Conservation (phyloP, 306 rosid species). For the Aeschynomene evenia region DNA sequence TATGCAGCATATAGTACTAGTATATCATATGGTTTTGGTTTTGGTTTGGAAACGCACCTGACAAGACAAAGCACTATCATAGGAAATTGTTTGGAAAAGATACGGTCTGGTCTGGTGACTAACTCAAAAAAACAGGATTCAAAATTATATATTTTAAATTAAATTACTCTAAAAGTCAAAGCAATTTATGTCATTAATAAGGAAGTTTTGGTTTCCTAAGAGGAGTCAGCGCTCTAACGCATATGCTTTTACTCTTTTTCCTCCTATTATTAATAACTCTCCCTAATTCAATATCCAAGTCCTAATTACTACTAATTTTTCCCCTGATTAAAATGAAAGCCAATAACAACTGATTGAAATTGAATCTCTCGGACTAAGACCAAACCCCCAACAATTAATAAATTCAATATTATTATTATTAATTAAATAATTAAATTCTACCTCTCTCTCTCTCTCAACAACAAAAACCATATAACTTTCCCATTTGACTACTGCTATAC, state of each 20-base stretch:
- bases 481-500: slow-evolving; percentile 36
- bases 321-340: slow-evolving; percentile 2
- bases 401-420: background rate
- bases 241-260: slow-evolving; percentile 40
- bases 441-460: no score
- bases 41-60: background rate
- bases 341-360: slow-evolving; percentile 38
- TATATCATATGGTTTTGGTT: no score
- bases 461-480: slow-evolving; percentile 33
- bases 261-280: slow-evolving; percentile 16
- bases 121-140: background rate
- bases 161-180: slow-evolving; percentile 54
- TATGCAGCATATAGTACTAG: no score
- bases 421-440: background rate
- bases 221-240: slow-evolving; percentile 58
- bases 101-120: slow-evolving; percentile 19
- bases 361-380: slow-evolving; percentile 19
- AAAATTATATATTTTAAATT: no score
- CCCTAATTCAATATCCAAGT: background rate
- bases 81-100: slow-evolving; percentile 41
- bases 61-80: slow-evolving; percentile 25
- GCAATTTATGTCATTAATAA: slow-evolving; percentile 38
- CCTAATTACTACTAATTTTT: background rate
- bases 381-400: slow-evolving; percentile 33
- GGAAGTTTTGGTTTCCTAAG: slow-evolving; percentile 54